Evolutionary conservation across 2,329 filamentous ascomycete species (phyloP), one percentile per base, ranked within the genome.

Genomic region (Colletotrichum godetiae): DNA sequence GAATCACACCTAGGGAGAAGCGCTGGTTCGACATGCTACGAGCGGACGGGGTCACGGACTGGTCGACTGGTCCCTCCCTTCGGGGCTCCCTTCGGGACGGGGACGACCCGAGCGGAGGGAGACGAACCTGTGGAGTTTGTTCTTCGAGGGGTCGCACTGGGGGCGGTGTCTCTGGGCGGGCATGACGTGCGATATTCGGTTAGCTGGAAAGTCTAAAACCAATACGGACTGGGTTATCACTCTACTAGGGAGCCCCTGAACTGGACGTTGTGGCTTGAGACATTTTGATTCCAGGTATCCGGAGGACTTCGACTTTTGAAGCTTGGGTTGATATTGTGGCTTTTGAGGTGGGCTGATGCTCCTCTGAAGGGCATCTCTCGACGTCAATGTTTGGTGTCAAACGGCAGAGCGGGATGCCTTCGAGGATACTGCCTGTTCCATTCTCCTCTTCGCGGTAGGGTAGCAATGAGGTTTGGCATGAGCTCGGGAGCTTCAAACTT

Each of bases 221-320:
- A 24, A 35, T 12, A 29, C 24, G n/a, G 22, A 55, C n/a, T 12
- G 46, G 13, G 27, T 31, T 15, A 49, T 6, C 15, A 33, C 31
- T 46, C 60, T 19, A 27, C 61, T 12, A 24, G 31, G 31, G 57
- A 71, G 67, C 53, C 58, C 52, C 52, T 37, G 15, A 57, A 57
- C 19, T 29, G 24, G 52, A 58, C 15, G 65, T 53, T 61, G 68
- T 58, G 53, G 33, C 24, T 27, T 68, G 65, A 72, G 65, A 72
- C 69, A 68, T 7, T 4, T 10, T 5, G 58, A 68, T 68, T 68
- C 69, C 65, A 72, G 65, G 65, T 63, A 68, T 37, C 56, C 65
- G 69, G 69, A 63, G 37, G 19, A 11, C 11, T 12, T 53, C 10
- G 2, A 13, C 11, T n/a, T 24, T 35, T 24, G 42, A 22, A 29